Percentiles rank a stretch among this genome's conserved stretches.
These are phyloP conservation scores for Barnettozyma populi DNA, from an alignment of 805 yeast genomes.

Conservation along the genomic window DNA sequence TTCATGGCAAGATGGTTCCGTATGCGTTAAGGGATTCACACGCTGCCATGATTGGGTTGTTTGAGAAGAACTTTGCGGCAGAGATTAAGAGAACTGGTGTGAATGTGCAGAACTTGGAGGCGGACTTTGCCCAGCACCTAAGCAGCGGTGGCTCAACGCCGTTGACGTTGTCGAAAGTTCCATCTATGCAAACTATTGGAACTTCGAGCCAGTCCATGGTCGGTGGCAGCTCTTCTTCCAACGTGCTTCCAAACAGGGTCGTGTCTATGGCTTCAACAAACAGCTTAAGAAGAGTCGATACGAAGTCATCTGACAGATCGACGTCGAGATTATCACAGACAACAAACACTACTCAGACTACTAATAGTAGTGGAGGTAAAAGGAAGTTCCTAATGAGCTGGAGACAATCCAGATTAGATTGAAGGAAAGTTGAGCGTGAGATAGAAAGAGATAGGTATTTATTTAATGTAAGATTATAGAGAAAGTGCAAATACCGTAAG, in stretches of 20 bases:
- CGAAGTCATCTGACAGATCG: constrained; percentile 26
- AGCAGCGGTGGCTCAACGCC: constrained; percentile 9
- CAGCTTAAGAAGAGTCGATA: constrained; percentile 23
- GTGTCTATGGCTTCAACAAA: background rate
- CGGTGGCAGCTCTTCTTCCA: background rate
- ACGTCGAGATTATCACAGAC: constrained; percentile 8
- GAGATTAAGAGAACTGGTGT: constrained; percentile 46
- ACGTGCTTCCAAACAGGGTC: background rate
- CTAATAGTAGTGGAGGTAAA: constrained; percentile 14
- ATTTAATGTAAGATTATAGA: background rate
- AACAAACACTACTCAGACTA: constrained; percentile 9
- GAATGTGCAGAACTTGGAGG: constrained; percentile 23
- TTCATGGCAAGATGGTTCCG: constrained; percentile 65
- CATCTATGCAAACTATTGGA: constrained; percentile 12
- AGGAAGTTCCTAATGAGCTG: constrained; percentile 29
- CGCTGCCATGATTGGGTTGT: constrained; percentile 55
- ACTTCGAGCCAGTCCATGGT: constrained; percentile 1
- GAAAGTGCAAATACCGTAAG: background rate
- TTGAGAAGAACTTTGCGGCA: constrained; percentile 56
- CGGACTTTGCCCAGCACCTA: constrained; percentile 3
- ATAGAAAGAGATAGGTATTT: no score
- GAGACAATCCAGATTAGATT: constrained; percentile 27
- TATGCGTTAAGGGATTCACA: constrained; percentile 55
- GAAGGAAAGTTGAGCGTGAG: no score
- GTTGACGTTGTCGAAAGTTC: constrained; percentile 13